Base-by-base conservation (phyloP, 1,284 basidiomycete species). In the Tilletia indica region DNA sequence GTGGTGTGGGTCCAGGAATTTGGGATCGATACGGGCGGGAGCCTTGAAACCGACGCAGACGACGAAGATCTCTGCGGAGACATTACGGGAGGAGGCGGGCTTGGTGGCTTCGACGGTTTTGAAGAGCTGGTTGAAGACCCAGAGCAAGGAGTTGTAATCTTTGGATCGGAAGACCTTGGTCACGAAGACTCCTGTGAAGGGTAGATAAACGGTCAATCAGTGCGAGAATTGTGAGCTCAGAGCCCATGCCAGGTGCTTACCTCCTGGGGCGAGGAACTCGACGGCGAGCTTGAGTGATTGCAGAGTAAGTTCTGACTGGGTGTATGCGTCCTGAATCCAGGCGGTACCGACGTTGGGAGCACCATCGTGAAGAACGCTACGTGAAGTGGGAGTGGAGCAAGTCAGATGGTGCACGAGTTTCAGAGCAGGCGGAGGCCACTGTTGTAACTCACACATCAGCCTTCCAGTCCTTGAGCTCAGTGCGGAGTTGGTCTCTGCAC, bases 11-110 rank as follows among this genome's bases (percentile, higher is more conserved):
- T 99, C 96, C 76, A 99, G 90, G 86, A 99, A 98, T 86, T 96
- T 97, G 54, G 97, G 94, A 83, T 99, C 97, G 80, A 99, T 96
- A 82, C 92, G 89, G 84, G 93, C 93, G 3, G 97, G 97, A 3
- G 94, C 94, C 77, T 94, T 89, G 87, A 94, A 99, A 73, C 94
- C 93, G 76, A 91, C 91, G 86, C 97, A 99, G 70, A 98, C 94
- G 79, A 99, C 97, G 87, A 99, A 99, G 83, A 99, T 99, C 86
- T 99, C 97, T 8, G 97, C 97, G 64, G 97, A 99, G 66, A 99
- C 97, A 86, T 97, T 98, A 87, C 97, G 90, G 31, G 97, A 99
- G 39, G 94, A 96, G 12, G 97, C 95, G 1, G 97, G 97, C 85
- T 99, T 99, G 51, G 97, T 99, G 14, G 97, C 97, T 86, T 99